phyloP scores from a whole-genome alignment of 352 stramenopile genomes.

The Hyaloperonospora brassicae region DNA sequence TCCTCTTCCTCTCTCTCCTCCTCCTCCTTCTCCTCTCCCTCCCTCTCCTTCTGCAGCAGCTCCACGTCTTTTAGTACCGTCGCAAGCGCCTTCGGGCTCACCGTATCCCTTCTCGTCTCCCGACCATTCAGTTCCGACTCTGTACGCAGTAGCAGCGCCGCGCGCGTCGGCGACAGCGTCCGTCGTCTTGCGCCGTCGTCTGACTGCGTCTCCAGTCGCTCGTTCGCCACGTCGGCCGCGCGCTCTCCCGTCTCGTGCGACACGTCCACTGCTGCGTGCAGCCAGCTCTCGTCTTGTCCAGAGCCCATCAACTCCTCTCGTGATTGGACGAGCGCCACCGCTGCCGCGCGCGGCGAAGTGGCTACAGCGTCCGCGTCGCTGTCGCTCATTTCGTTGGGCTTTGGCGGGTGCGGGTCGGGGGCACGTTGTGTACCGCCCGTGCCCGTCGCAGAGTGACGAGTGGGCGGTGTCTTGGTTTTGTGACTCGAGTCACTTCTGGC shows the following conservation, averaged over 20 bases:
- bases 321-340: too few species aligned
- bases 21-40: background rate
- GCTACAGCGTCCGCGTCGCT: constrained; percentile 7
- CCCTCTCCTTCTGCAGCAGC: constrained; percentile 3
- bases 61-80: constrained; percentile 15
- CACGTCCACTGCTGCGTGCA: too few species aligned
- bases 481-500: too few species aligned
- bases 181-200: constrained; percentile 1
- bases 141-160: constrained; percentile 16
- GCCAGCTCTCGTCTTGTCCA: too few species aligned
- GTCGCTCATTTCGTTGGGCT: constrained; percentile 4
- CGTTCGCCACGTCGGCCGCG: constrained; percentile 5
- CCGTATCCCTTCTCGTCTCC: constrained; percentile 21
- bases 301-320: too few species aligned
- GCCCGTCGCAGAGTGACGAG: too few species aligned
- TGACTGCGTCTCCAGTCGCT: constrained; percentile 7
- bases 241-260: background rate
- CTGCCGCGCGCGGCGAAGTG: too few species aligned
- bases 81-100: constrained; percentile 30
- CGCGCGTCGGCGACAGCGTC: constrained; percentile 47
- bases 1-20: background rate
- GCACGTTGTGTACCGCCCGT: too few species aligned
- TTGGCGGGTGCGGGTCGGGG: background rate
- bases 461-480: too few species aligned
- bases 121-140: background rate